Percentiles rank a stretch among this genome's conserved stretches.
These are phyloP conservation scores for Eucalyptus pauciflora DNA, from an alignment of 345 rosid species.

Conservation along the genomic window DNA sequence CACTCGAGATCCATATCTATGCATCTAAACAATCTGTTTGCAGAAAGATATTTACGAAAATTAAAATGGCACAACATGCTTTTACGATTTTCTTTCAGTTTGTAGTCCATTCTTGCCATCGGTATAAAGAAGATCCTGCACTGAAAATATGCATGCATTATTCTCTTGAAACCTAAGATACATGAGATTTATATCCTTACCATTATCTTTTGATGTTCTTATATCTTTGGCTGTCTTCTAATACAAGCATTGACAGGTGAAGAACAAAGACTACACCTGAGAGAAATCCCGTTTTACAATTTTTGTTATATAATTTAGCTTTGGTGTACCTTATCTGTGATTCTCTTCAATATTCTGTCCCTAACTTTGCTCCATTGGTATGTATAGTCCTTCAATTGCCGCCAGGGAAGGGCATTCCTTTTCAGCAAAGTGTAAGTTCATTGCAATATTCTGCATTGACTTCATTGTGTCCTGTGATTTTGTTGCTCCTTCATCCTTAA, in stretches of 20 bases:
- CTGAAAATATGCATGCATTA: not conserved
- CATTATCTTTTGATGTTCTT: not conserved
- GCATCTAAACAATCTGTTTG: not conserved
- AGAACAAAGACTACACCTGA: not conserved
- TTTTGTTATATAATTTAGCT: not conserved
- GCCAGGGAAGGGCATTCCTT: constrained; percentile 32
- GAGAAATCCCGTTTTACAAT: not conserved
- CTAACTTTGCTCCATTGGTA: not conserved
- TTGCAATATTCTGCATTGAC: not conserved
- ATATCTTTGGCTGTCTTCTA: not conserved
- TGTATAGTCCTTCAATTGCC: constrained; percentile 15
- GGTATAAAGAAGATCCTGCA: not conserved
- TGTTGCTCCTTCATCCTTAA: not conserved
- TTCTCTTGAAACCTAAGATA: not conserved
- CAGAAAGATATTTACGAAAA: not conserved
- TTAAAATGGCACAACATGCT: not conserved
- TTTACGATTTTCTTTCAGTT: not conserved
- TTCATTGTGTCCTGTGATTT: not conserved
- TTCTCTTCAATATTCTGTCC: not conserved
- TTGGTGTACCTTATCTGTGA: not conserved
- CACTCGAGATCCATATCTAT: not conserved
- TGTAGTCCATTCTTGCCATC: not conserved
- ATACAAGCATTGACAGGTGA: not conserved
- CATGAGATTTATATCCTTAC: not conserved
- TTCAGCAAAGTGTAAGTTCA: constrained; percentile 32